Percentiles rank a stretch among this genome's conserved stretches.
phyloP scores from a whole-genome alignment of 345 rosid genomes.

The Heritiera littoralis region DNA sequence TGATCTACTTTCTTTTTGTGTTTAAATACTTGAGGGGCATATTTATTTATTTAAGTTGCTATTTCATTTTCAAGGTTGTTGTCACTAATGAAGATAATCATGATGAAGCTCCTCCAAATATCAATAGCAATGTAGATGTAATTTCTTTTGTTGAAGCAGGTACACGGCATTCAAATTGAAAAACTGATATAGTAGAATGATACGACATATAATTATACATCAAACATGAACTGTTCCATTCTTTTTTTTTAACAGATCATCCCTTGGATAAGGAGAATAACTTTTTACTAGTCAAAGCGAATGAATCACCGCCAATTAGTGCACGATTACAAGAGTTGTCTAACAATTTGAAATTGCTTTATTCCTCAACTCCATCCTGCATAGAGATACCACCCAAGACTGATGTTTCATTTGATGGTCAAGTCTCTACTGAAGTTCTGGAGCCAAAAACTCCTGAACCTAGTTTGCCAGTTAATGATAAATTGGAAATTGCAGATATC shows the following conservation, averaged over 20 bases:
- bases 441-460: constrained; percentile 59
- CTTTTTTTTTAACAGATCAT: constrained; percentile 30
- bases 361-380: constrained; percentile 37
- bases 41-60: not conserved
- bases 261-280: constrained; percentile 52
- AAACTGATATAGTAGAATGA: not conserved
- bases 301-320: constrained; percentile 58
- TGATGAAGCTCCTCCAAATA: constrained; percentile 28
- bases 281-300: constrained; percentile 27
- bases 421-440: constrained; percentile 22
- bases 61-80: constrained; percentile 29
- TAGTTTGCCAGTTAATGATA: constrained; percentile 19
- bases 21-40: not conserved
- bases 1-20: constrained; percentile 10
- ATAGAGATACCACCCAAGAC: constrained; percentile 28
- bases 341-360: constrained; percentile 51
- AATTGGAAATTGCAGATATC: constrained; percentile 23
- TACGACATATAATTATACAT: not conserved
- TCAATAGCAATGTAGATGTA: constrained; percentile 19
- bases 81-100: constrained; percentile 17
- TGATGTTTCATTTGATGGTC: constrained; percentile 20
- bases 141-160: constrained; percentile 36
- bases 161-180: constrained; percentile 23
- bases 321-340: constrained; percentile 52
- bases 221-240: not conserved